Base-by-base conservation (phyloP, 2,329 filamentous ascomycete genomes). In the Aspergillus latus region DNA sequence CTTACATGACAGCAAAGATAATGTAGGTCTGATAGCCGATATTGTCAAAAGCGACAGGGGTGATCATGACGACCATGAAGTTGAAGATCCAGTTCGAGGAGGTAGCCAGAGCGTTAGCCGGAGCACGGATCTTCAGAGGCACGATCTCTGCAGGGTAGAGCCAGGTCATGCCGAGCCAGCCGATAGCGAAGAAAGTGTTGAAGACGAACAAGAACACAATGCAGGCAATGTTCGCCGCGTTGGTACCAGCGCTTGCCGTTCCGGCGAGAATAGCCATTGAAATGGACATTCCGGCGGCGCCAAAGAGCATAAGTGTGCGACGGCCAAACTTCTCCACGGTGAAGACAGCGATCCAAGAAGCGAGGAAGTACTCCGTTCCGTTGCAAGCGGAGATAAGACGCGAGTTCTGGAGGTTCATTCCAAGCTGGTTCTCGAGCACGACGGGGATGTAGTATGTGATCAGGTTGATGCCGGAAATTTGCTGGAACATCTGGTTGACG, bases 61-160 rank as follows among this genome's bases (percentile, higher is more conserved):
- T 86, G 50, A 88, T 82, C 80, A 87, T 85, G 49, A 88, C 85
- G 26, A 88, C 83, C 66, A 87, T 75, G 70, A 87, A 87, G 70
- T 85, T 84, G 71, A 80, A 82, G 13, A 82, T 73, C 82, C 83
- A 85, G 70, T 85, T 85, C 36, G 79, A 80, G 46, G 80, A 82
- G 0, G 85, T 88, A 2, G 82, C 82, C 37, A 88, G 72, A 1
- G 86, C 86, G 64, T 88, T 88, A 49, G 84, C 83, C 13, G 84
- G 83, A 11, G 82, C 84, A 59, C 84, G 80, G 48, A 84, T 86
- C 58, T 80, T 77, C 58, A 87, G 70, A 30, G 84, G 70, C 56
- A 80, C 80, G 61, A 81, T 74, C 57, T 81, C 81, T 42, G 80
- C 77, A 0, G 78, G 72, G 52, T 74, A 72, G 28, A 72, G 47